These are phyloP conservation scores for Singerocomus inundabilis DNA, from an alignment of 1,284 basidiomycete species.

Conservation along the genomic window DNA sequence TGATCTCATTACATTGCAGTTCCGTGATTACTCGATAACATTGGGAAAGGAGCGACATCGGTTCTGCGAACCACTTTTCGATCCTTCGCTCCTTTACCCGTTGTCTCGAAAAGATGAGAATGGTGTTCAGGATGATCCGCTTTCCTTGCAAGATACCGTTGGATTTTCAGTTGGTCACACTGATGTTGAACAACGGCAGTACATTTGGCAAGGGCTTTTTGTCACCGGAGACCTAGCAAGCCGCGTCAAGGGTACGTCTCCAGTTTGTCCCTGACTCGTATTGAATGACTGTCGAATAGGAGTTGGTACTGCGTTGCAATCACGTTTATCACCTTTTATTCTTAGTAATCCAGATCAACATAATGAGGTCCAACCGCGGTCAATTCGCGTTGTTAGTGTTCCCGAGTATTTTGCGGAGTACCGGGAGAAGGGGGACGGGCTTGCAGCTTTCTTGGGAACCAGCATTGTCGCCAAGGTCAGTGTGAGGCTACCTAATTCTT, in stretches of 20 bases:
- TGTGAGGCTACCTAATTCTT: conserved; percentile 7
- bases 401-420: conserved; percentile 95
- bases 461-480: conserved; percentile 83
- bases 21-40: conserved; percentile 67
- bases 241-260: conserved; percentile 66
- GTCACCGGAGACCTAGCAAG: conserved; percentile 81
- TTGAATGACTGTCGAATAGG: conserved; percentile 40
- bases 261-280: background rate
- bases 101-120: conserved; percentile 21
- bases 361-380: conserved; percentile 70
- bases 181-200: conserved; percentile 65
- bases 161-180: conserved; percentile 56
- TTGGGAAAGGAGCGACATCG: conserved; percentile 87
- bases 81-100: conserved; percentile 56
- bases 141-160: conserved; percentile 63
- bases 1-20: conserved; percentile 75
- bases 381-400: conserved; percentile 67
- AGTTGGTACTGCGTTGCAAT: conserved; percentile 69
- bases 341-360: conserved; percentile 61
- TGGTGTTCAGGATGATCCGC: conserved; percentile 29
- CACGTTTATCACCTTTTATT: conserved; percentile 68
- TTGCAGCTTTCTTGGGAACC: conserved; percentile 85
- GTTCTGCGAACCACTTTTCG: conserved; percentile 88
- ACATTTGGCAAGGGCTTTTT: conserved; percentile 79
- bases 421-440: conserved; percentile 78